A percentile compares a stretch with the other conserved stretches of the same genome.
Evolutionary conservation across 2,329 filamentous ascomycete genomes (phyloP).

Genomic region (Penicillium sp.): DNA sequence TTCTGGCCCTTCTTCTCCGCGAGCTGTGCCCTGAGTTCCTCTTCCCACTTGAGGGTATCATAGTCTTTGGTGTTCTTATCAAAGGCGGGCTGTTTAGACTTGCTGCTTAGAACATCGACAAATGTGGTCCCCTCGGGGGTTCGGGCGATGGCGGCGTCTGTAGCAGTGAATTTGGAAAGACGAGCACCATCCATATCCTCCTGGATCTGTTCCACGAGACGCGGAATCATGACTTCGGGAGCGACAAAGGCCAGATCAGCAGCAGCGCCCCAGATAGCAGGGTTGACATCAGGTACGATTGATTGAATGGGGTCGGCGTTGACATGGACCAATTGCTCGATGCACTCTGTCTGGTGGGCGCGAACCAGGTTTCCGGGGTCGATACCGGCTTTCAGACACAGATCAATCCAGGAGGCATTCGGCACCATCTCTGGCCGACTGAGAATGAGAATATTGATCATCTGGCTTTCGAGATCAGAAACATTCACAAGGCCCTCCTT

Average conservation of each 20-base stretch:
- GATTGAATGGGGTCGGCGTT: constrained; percentile 52
- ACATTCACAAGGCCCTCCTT: constrained; percentile 36
- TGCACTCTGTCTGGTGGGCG: constrained; percentile 65
- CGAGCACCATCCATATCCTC: constrained; percentile 73
- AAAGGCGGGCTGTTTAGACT: constrained; percentile 68
- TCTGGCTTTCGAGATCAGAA: constrained; percentile 67
- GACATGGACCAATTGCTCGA: constrained; percentile 67
- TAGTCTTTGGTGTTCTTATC: constrained; percentile 95
- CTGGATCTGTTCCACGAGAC: constrained; percentile 73
- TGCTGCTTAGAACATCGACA: constrained; percentile 87
- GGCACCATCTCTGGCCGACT: constrained; percentile 78
- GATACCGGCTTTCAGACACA: constrained; percentile 76
- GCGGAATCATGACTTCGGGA: constrained; percentile 77
- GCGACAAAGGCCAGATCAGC: constrained; percentile 94
- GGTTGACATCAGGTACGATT: constrained; percentile 49
- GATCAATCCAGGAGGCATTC: constrained; percentile 82
- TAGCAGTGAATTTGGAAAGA: constrained; percentile 74
- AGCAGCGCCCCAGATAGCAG: constrained; percentile 80
- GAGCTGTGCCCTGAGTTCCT: constrained; percentile 82
- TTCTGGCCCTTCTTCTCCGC: constrained; percentile 87
- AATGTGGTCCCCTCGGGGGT: constrained; percentile 88
- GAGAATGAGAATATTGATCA: constrained; percentile 77
- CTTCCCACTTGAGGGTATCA: constrained; percentile 95
- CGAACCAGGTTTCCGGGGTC: constrained; percentile 81
- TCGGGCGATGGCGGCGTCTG: constrained; percentile 90